phyloP scores from a whole-genome alignment of 306 rosid species.

The Trichosanthes truncata region DNA sequence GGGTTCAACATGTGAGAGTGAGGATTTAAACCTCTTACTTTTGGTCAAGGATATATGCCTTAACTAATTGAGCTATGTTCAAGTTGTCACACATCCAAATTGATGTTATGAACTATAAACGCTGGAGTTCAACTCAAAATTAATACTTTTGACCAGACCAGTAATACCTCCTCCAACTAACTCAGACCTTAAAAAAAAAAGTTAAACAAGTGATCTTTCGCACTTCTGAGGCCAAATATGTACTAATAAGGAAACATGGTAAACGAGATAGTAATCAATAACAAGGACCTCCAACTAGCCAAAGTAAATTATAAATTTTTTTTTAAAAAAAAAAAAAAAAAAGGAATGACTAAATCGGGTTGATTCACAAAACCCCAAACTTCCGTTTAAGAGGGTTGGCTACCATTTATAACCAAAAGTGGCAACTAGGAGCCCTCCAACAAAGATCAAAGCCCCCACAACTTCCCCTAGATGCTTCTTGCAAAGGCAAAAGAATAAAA shows the following conservation, averaged over 20 bases:
- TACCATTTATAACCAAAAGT: too few species aligned
- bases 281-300: background rate
- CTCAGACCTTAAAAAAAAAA: background rate
- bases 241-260: background rate
- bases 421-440: background rate
- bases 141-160: background rate
- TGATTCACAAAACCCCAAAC: too few species aligned
- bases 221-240: background rate
- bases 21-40: background rate
- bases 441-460: background rate
- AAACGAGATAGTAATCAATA: background rate
- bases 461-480: background rate
- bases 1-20: background rate
- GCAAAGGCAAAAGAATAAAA: background rate
- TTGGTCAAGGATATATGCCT: background rate
- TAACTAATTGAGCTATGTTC: too few species aligned
- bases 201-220: background rate
- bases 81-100: too few species aligned
- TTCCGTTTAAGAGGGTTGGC: background rate
- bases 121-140: background rate
- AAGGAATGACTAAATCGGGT: too few species aligned
- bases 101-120: too few species aligned
- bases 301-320: too few species aligned
- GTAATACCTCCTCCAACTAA: background rate
- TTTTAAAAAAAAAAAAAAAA: too few species aligned